Conservation (phyloP, 2,329 filamentous ascomycete species). For the Beauveria sp. region DNA sequence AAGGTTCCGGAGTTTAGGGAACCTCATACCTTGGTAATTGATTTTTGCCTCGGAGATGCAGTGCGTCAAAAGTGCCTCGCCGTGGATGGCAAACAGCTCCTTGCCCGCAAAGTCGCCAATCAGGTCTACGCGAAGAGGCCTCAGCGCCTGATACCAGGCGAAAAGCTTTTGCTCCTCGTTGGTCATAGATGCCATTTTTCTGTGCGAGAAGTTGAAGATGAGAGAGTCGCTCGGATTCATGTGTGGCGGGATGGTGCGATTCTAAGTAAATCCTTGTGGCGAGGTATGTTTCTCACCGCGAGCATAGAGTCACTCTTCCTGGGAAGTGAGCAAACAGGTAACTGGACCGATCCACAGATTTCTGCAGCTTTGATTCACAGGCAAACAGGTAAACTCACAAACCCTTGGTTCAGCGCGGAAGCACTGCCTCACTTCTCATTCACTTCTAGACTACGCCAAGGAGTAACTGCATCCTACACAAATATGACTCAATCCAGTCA, state of each 20-base stretch:
- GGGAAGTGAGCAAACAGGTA: no score
- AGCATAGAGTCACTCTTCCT: no score
- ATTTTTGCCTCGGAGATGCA: conserved; percentile 55
- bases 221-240: background rate
- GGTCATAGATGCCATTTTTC: background rate
- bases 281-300: no score
- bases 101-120: conserved; percentile 70
- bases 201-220: background rate
- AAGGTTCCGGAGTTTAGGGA: no score
- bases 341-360: no score
- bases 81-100: conserved; percentile 66
- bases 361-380: no score
- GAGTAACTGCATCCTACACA: background rate
- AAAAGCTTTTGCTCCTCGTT: background rate
- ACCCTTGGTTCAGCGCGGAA: no score
- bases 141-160: conserved; percentile 13
- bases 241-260: no score
- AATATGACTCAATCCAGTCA: background rate
- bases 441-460: background rate
- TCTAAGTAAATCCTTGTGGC: no score
- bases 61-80: conserved; percentile 61
- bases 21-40: conserved; percentile 46
- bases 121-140: conserved; percentile 47
- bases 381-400: no score
- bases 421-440: background rate